A percentile compares a stretch with the other conserved stretches of the same genome.
These are phyloP conservation scores for Eleusine indica DNA, from an alignment of 176 grass and related monocot genomes.

Conservation along the genomic window DNA sequence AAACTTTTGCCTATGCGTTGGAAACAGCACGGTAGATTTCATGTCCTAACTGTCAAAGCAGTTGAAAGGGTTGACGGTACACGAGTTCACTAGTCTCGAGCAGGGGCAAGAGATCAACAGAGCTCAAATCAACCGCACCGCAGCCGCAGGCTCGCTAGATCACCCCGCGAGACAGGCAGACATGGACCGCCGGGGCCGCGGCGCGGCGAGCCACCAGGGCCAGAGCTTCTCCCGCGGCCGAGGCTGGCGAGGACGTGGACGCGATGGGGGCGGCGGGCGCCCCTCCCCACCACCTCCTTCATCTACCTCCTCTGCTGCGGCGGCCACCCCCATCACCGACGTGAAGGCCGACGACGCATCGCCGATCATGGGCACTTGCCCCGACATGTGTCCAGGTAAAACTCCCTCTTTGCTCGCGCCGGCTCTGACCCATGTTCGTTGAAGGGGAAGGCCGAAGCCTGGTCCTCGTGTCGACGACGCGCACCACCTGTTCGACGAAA, in stretches of 20 bases:
- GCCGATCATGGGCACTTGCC: constrained; percentile 66
- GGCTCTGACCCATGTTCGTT: not conserved
- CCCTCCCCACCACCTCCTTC: constrained; percentile 29
- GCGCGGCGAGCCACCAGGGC: constrained; percentile 15
- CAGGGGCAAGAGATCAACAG: not conserved
- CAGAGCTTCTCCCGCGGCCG: constrained; percentile 26
- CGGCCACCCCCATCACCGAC: not conserved
- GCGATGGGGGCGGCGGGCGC: not conserved
- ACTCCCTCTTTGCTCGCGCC: not conserved
- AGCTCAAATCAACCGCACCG: not conserved
- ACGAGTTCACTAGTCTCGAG: no score
- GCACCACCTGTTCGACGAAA: constrained; percentile 28
- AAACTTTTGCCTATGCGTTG: no score
- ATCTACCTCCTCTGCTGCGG: constrained; percentile 15
- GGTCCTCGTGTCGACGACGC: not conserved
- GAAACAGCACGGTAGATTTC: no score
- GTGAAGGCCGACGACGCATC: constrained; percentile 21
- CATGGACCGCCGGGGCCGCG: constrained; percentile 44
- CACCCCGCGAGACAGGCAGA: not conserved
- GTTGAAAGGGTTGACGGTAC: no score
- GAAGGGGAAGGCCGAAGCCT: not conserved
- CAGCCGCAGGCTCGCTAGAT: not conserved
- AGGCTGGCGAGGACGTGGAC: constrained; percentile 35
- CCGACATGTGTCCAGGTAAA: constrained; percentile 90
- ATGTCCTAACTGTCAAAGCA: no score